Base-by-base conservation (phyloP, 2,329 filamentous ascomycete genomes). In the Neonectria hederae region DNA sequence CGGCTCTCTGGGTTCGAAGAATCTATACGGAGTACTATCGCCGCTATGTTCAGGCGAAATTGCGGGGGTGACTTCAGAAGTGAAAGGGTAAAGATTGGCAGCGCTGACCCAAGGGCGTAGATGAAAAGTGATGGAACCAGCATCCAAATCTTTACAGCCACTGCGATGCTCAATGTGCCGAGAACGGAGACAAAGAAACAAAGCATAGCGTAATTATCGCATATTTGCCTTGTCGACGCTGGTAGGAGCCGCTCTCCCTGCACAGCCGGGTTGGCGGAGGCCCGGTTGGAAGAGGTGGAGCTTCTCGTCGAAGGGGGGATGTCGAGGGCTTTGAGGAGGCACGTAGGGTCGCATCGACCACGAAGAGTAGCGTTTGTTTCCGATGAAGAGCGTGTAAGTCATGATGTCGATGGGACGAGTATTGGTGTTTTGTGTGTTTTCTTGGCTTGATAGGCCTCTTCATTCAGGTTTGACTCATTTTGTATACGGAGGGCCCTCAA, bases 11-110 rank as follows among this genome's bases (percentile, higher is more conserved):
- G n/a, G n/a, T n/a, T n/a, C n/a, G n/a, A n/a, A n/a, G n/a, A n/a
- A n/a, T n/a, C n/a, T n/a, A n/a, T n/a, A n/a, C n/a, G n/a, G n/a
- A n/a, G n/a, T n/a, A n/a, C n/a, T n/a, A n/a, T n/a, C n/a, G n/a
- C n/a, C n/a, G n/a, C n/a, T n/a, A n/a, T n/a, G n/a, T n/a, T n/a
- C n/a, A n/a, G n/a, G n/a, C n/a, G n/a, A n/a, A n/a, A n/a, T n/a
- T n/a, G n/a, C n/a, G n/a, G n/a, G 0, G 79, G 78, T 6, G 83
- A 83, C 54, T 83, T 83, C 26, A 84, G 76, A 53, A 85, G 71
- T 3, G 82, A 83, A 14, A 83, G 73, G 0, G 83, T 85, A 53
- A 85, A 85, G 9, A 85, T 79, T 1, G 83, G 83, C 14, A 85
- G 73, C 0, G 83, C 83, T 11, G 83, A 83, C 0, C 83, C 83